phyloP scores from a whole-genome alignment of 1,139 yeast species.

The Hemisphaericaspora xylofermentans region DNA sequence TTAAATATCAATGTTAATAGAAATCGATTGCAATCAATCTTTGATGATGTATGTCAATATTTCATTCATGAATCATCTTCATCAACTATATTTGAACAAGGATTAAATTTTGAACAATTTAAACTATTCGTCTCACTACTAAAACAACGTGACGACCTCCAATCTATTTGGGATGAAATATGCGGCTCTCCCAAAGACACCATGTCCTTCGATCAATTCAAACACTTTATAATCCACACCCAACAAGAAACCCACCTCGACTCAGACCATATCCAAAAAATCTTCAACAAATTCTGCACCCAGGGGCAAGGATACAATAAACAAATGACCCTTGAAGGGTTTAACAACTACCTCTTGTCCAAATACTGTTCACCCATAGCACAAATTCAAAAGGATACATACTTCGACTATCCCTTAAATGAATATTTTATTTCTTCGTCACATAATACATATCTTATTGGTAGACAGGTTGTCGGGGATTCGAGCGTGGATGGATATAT shows the following conservation, averaged over 20 bases:
- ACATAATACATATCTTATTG: slow-evolving; percentile 88
- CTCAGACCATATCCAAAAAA: slow-evolving; percentile 25
- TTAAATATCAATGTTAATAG: slow-evolving; percentile 61
- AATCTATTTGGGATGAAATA: slow-evolving; percentile 25
- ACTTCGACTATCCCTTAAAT: slow-evolving; percentile 68
- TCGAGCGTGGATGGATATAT: slow-evolving; percentile 91
- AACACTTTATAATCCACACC: slow-evolving; percentile 42
- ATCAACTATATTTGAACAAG: slow-evolving; percentile 14
- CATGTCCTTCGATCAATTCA: slow-evolving; percentile 46
- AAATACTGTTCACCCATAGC: slow-evolving; percentile 38
- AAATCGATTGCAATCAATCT: slow-evolving; percentile 32
- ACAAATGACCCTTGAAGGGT: slow-evolving; percentile 47
- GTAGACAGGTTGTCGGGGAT: slow-evolving; percentile 88
- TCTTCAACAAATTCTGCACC: slow-evolving; percentile 51
- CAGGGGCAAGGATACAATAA: slow-evolving; percentile 22
- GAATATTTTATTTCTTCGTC: slow-evolving; percentile 91
- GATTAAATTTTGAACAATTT: slow-evolving; percentile 67
- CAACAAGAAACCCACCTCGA: slow-evolving; percentile 53
- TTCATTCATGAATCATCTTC: not conserved
- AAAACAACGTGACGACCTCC: slow-evolving; percentile 36
- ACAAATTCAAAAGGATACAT: slow-evolving; percentile 27
- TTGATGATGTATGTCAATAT: slow-evolving; percentile 38
- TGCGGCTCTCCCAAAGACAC: slow-evolving; percentile 28
- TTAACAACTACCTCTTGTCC: slow-evolving; percentile 53
- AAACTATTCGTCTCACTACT: slow-evolving; percentile 61